phyloP scores from a whole-genome alignment of 208 protist species.

The Leishmania aethiopica region DNA sequence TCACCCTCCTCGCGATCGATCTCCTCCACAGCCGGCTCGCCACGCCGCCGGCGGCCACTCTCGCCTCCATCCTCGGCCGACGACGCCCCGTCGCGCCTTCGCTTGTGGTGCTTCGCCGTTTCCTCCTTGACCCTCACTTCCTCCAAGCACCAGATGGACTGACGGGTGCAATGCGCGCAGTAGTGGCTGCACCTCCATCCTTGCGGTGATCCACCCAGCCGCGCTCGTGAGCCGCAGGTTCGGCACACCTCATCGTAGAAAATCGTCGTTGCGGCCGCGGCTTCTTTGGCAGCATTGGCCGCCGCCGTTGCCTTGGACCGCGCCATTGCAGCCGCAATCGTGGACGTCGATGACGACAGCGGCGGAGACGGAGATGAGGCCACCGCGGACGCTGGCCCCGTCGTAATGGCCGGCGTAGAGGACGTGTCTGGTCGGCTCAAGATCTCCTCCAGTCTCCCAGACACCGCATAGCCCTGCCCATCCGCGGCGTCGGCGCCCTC shows the following conservation, averaged over 20 bases:
- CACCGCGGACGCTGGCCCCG: not conserved
- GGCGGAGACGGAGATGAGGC: not conserved
- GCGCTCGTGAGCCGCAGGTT: conserved; percentile 49
- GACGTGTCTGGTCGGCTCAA: conserved; percentile 37
- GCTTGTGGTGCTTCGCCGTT: conserved; percentile 3
- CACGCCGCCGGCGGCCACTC: not conserved
- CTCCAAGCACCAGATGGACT: conserved; percentile 75
- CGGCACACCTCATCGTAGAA: conserved; percentile 70
- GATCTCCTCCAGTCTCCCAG: conserved; percentile 51
- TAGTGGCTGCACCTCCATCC: conserved; percentile 80
- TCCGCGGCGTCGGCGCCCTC: not conserved
- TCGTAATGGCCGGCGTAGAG: conserved; percentile 6
- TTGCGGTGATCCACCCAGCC: conserved; percentile 43
- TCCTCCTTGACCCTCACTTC: conserved; percentile 29
- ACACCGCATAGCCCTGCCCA: conserved; percentile 9
- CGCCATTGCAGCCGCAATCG: conserved; percentile 25
- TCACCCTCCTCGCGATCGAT: conserved; percentile 28
- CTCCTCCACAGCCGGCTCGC: conserved; percentile 22
- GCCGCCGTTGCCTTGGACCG: conserved; percentile 21
- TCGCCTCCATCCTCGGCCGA: conserved; percentile 1
- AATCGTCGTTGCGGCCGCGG: not conserved
- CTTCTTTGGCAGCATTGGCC: not conserved
- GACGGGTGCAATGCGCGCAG: conserved; percentile 61
- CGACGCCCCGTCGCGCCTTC: conserved; percentile 14
- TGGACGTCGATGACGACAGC: conserved; percentile 14